phyloP scores from a whole-genome alignment of 805 yeast species.

The Wickerhamiella hasegawae region DNA sequence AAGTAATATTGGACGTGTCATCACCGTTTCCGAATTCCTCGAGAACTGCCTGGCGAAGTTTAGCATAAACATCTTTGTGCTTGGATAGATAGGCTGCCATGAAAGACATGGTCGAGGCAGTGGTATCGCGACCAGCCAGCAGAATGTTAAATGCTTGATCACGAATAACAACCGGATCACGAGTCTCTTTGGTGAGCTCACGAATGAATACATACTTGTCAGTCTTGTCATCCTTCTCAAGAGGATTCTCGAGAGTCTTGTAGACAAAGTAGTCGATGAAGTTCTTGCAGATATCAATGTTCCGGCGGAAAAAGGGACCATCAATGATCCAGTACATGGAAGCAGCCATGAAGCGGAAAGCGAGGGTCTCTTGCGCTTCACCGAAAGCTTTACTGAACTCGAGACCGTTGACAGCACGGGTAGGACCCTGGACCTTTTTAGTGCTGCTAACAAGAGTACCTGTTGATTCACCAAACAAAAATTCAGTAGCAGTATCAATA shows the following conservation, averaged over 20 bases:
- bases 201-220: constrained; percentile 27
- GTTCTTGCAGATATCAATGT: constrained; percentile 13
- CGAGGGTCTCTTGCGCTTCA: constrained; percentile 9
- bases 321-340: constrained; percentile 12
- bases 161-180: constrained; percentile 27
- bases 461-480: constrained; percentile 18
- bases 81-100: constrained; percentile 26
- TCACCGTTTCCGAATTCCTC: constrained; percentile 14
- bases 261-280: constrained; percentile 22
- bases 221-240: constrained; percentile 20
- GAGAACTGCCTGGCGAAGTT: constrained; percentile 19
- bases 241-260: constrained; percentile 9
- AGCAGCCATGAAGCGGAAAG: constrained; percentile 12
- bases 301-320: constrained; percentile 22
- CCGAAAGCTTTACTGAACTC: constrained; percentile 12
- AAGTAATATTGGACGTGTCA: constrained; percentile 19
- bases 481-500: constrained; percentile 19
- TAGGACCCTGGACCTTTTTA: constrained; percentile 6
- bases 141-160: constrained; percentile 31
- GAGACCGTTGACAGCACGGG: background rate
- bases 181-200: constrained; percentile 29
- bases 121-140: constrained; percentile 33
- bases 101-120: constrained; percentile 29
- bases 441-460: constrained; percentile 11
- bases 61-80: constrained; percentile 23